These are phyloP conservation scores for Aphanomyces cochlioides DNA, from an alignment of 352 stramenopile genomes.

Conservation along the genomic window DNA sequence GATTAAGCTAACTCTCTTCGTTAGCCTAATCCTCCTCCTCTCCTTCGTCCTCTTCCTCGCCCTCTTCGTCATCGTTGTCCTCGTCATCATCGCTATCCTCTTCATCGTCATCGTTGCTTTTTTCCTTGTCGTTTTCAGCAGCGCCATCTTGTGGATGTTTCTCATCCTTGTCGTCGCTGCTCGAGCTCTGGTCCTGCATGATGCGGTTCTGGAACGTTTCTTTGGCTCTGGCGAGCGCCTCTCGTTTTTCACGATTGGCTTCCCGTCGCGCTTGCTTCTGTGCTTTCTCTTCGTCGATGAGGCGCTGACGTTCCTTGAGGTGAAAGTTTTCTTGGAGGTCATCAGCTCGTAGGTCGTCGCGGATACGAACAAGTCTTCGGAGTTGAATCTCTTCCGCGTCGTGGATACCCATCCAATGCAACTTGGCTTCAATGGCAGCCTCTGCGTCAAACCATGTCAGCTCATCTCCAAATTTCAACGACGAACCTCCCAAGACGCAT, in stretches of 20 bases:
- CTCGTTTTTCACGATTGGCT: slow-evolving; percentile 48
- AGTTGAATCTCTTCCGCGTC: slow-evolving; percentile 47
- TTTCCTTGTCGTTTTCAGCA: slow-evolving; percentile 27
- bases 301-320: slow-evolving; percentile 53
- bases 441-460: slow-evolving; percentile 1
- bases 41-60: slow-evolving; percentile 33
- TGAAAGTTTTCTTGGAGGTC: slow-evolving; percentile 60
- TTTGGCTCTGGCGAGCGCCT: slow-evolving; percentile 53
- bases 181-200: slow-evolving; percentile 26
- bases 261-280: slow-evolving; percentile 51
- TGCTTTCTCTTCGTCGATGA: slow-evolving; percentile 44
- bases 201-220: slow-evolving; percentile 53
- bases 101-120: slow-evolving; percentile 28
- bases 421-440: slow-evolving; percentile 8
- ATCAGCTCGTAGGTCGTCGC: slow-evolving; percentile 57
- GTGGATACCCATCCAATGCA: slow-evolving; percentile 14
- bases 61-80: slow-evolving; percentile 29
- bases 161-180: slow-evolving; percentile 7
- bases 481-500: slow-evolving; percentile 45
- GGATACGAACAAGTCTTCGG: slow-evolving; percentile 53
- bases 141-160: background rate
- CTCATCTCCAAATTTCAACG: background rate
- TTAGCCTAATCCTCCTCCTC: slow-evolving; percentile 1
- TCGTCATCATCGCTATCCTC: slow-evolving; percentile 33
- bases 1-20: background rate